A percentile compares a stretch with the other conserved stretches of the same genome.
Conservation (phyloP, 495 filamentous ascomycete genomes). For the Podospora appendiculata region DNA sequence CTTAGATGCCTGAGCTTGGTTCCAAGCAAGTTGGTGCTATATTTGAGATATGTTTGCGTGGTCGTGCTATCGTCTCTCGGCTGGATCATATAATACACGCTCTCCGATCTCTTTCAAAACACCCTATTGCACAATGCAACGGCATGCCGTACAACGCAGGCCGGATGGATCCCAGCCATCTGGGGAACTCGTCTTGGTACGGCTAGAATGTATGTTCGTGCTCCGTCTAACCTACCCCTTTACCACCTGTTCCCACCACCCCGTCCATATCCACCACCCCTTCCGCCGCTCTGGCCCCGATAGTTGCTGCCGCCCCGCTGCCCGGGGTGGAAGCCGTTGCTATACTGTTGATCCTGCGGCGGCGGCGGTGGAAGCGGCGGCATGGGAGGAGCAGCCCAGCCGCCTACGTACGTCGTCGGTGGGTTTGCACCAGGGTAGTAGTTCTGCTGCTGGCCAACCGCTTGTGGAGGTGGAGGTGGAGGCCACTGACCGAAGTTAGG, state of each 20-base stretch:
- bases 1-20: too few relatives aligned
- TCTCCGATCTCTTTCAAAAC: too few relatives aligned
- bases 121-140: too few relatives aligned
- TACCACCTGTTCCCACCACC: slow-evolving; percentile 4
- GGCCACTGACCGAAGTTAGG: slow-evolving; percentile 47
- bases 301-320: slow-evolving; percentile 3
- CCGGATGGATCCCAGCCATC: not conserved
- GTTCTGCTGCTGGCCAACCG: not conserved
- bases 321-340: slow-evolving; percentile 14
- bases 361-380: slow-evolving; percentile 13
- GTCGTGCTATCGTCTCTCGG: too few relatives aligned
- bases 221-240: not conserved
- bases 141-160: too few relatives aligned
- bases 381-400: slow-evolving; percentile 14
- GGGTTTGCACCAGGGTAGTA: slow-evolving; percentile 4
- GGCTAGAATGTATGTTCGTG: too few relatives aligned
- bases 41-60: too few relatives aligned
- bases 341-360: slow-evolving; percentile 7
- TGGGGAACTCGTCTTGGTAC: too few relatives aligned
- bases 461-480: slow-evolving; percentile 39
- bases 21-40: too few relatives aligned
- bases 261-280: slow-evolving; percentile 12
- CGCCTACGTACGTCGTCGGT: slow-evolving; percentile 2
- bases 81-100: too few relatives aligned
- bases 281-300: slow-evolving; percentile 8